Evolutionary conservation across 1,284 basidiomycete species (phyloP), one percentile per base, ranked within the genome.

Genomic region (Lignosus rhinocerotis): DNA sequence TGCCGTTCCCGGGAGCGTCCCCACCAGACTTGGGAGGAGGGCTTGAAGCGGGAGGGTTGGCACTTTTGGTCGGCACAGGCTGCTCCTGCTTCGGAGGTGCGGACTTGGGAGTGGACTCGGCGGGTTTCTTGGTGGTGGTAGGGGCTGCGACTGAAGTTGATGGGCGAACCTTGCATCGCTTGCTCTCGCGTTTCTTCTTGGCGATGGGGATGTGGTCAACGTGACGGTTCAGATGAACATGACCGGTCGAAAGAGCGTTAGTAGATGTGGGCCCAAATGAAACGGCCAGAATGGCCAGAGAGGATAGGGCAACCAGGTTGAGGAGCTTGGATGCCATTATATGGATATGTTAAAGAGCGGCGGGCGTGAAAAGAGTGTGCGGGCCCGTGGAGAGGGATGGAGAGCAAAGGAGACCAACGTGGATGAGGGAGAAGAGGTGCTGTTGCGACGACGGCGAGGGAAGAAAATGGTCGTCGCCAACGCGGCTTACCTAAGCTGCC

Each of bases 111-210:
- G 61, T 56, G 6, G 52, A 45, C 16, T 64, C 50, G 39, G 66
- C 38, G 39, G 67, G 33, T 25, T 66, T 45, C 55, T 55, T 51
- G 33, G 66, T 60, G 16, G 65, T 34, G n/a, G 64, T 49, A n/a
- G 66, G 57, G 51, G 60, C 44, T 21, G 52, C 49, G 10, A 56
- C 46, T 44, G 44, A 62, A 25, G 58, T 56, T 45, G 53, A 30
- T 30, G 83, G 69, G 53, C 79, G 77, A n/a, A 76, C 71, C 71
- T 80, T 83, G 84, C 88, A 90, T 55, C 81, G 83, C 66, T 79
- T 66, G 42, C 69, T 64, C 50, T 69, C 64, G 56, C 85, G 82
- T 75, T 80, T 73, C 61, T 66, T 69, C 65, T 69, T 86, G 60
- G 80, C 82, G 39, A 85, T 62, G 19, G 59, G 65, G 82, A 82